These are phyloP conservation scores for Talaromyces piceae DNA, from an alignment of 2,329 filamentous ascomycete species.

Conservation along the genomic window DNA sequence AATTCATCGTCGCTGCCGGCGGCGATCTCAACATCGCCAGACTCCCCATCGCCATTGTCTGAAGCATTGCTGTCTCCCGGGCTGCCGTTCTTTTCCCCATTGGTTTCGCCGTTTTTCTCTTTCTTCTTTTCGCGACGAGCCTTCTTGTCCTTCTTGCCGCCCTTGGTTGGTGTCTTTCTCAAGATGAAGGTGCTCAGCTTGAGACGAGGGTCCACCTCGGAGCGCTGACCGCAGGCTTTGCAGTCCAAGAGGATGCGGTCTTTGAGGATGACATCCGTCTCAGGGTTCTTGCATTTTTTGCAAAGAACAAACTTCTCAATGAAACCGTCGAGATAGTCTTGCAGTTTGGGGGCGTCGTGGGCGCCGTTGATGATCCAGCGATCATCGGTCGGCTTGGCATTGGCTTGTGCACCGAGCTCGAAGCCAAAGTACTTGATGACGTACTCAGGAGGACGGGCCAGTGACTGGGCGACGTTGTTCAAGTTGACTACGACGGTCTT, in stretches of 20 bases:
- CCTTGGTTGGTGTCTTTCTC: constrained; percentile 88
- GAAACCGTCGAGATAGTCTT: constrained; percentile 97
- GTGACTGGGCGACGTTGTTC: constrained; percentile 82
- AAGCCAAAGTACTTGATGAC: constrained; percentile 99
- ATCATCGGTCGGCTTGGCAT: constrained; percentile 92
- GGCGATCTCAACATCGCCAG: constrained; percentile 59
- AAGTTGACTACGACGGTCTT: constrained; percentile 98
- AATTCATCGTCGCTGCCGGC: constrained; percentile 88
- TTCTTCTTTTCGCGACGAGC: constrained; percentile 71
- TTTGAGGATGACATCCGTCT: constrained; percentile 94
- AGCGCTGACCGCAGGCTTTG: constrained; percentile 95
- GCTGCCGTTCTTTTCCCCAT: constrained; percentile 52
- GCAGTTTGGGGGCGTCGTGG: constrained; percentile 88
- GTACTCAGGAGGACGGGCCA: constrained; percentile 86
- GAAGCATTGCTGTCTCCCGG: constrained; percentile 60
- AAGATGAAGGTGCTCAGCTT: constrained; percentile 97
- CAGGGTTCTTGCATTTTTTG: constrained; percentile 99
- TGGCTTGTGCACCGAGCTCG: constrained; percentile 96
- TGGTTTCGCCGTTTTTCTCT: constrained; percentile 56
- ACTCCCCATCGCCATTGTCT: constrained; percentile 54
- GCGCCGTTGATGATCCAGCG: constrained; percentile 99
- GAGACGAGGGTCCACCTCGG: constrained; percentile 82
- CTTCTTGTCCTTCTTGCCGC: constrained; percentile 95
- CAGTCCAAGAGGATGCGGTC: constrained; percentile 91
- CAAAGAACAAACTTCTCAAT: constrained; percentile 98